A percentile compares a stretch with the other conserved stretches of the same genome.
Evolutionary conservation across 2,329 filamentous ascomycete species (phyloP).

Genomic region (Fusarium sp.): DNA sequence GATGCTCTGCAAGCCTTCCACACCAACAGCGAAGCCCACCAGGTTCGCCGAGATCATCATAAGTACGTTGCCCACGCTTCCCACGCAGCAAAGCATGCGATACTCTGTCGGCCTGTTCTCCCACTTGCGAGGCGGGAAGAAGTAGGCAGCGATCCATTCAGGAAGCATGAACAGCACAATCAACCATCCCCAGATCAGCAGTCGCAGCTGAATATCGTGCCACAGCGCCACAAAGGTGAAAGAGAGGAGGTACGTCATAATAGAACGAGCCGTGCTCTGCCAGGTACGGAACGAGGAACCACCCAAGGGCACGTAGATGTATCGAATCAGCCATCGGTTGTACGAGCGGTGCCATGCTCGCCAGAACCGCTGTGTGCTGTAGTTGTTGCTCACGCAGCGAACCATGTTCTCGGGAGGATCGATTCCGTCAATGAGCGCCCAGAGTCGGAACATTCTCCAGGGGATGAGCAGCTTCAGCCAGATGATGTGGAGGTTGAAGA

Average conservation of each 20-base stretch:
- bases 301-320: conserved; percentile 92
- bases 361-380: conserved; percentile 92
- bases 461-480: conserved; percentile 97
- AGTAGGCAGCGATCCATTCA: conserved; percentile 76
- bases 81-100: conserved; percentile 82
- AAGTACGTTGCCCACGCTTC: conserved; percentile 84
- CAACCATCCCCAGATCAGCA: conserved; percentile 97
- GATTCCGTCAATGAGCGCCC: conserved; percentile 89
- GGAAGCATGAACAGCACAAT: conserved; percentile 94
- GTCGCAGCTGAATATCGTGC: conserved; percentile 93
- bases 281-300: conserved; percentile 68
- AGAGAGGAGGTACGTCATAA: conserved; percentile 82
- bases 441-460: conserved; percentile 99
- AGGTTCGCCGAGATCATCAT: conserved; percentile 98
- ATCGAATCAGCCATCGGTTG: conserved; percentile 94
- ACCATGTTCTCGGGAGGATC: conserved; percentile 99
- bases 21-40: conserved; percentile 91
- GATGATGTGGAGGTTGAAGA: conserved; percentile 96
- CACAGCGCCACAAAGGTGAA: conserved; percentile 98
- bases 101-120: conserved; percentile 77
- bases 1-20: conserved; percentile 87
- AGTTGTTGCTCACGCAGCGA: conserved; percentile 95
- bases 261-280: conserved; percentile 64
- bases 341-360: conserved; percentile 95
- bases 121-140: conserved; percentile 83